These are phyloP conservation scores for Tolypocladium paradoxum DNA, from an alignment of 2,329 filamentous ascomycete species.

Conservation along the genomic window DNA sequence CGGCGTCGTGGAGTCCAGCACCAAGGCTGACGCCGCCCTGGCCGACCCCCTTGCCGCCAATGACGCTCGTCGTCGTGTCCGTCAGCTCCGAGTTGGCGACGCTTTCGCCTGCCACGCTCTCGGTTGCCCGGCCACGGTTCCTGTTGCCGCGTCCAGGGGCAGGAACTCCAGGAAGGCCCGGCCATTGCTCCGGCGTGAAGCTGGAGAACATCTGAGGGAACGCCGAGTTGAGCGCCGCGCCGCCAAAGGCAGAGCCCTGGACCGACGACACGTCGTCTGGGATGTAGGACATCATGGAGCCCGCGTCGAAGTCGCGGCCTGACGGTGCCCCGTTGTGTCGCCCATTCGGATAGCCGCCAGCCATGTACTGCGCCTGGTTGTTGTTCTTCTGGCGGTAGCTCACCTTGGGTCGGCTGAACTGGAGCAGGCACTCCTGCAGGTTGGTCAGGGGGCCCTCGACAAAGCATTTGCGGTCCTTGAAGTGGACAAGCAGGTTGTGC, in stretches of 20 bases:
- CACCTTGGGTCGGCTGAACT: slow-evolving; percentile 90
- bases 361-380: slow-evolving; percentile 59
- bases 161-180: slow-evolving; percentile 58
- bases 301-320: slow-evolving; percentile 56
- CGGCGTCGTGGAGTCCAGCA: slow-evolving; percentile 64
- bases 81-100: slow-evolving; percentile 85
- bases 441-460: slow-evolving; percentile 94
- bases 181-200: slow-evolving; percentile 84
- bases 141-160: slow-evolving; percentile 54
- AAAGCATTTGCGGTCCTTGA: slow-evolving; percentile 92
- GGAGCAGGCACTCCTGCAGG: slow-evolving; percentile 86
- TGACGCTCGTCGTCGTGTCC: slow-evolving; percentile 68
- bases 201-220: slow-evolving; percentile 94
- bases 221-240: slow-evolving; percentile 59
- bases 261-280: slow-evolving; percentile 95
- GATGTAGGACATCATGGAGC: slow-evolving; percentile 89
- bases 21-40: slow-evolving; percentile 83
- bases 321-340: slow-evolving; percentile 30
- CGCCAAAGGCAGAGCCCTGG: slow-evolving; percentile 82
- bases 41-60: slow-evolving; percentile 62
- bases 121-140: slow-evolving; percentile 53
- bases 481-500: slow-evolving; percentile 91
- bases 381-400: slow-evolving; percentile 80
- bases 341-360: slow-evolving; percentile 25
- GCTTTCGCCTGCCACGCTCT: slow-evolving; percentile 84